phyloP scores from a whole-genome alignment of 345 rosid species.

The Luvunga scandens region DNA sequence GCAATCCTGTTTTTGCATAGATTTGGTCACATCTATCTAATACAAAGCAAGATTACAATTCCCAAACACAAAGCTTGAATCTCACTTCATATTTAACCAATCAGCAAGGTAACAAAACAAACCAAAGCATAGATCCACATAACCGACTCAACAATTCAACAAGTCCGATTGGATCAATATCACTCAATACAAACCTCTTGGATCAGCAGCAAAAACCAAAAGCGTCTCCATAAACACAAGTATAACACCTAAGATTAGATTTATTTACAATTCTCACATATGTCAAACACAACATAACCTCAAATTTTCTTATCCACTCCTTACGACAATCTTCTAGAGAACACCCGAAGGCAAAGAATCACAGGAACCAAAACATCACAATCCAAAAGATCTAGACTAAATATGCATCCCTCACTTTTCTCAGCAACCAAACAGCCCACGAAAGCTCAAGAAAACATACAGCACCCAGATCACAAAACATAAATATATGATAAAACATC shows the following conservation, averaged over 20 bases:
- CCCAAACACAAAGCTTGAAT: background rate
- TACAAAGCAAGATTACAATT: background rate
- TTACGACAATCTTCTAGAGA: background rate
- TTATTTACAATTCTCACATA: background rate
- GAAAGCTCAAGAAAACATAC: slow-evolving; percentile 12
- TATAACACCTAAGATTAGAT: background rate
- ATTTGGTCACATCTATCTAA: background rate
- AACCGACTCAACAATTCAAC: background rate
- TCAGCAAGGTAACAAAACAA: background rate
- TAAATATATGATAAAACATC: background rate
- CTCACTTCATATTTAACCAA: background rate
- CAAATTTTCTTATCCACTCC: background rate
- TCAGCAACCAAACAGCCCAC: slow-evolving; percentile 1
- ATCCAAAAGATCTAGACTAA: background rate
- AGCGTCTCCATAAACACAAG: background rate
- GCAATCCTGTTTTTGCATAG: background rate
- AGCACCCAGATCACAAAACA: slow-evolving; percentile 20
- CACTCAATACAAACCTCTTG: background rate
- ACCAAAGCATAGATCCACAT: background rate
- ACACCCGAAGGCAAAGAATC: background rate
- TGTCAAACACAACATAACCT: background rate
- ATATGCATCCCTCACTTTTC: background rate
- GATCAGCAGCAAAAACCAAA: slow-evolving; percentile 9
- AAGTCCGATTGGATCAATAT: background rate
- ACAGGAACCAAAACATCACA: background rate